Evolutionary conservation across 768 basidiomycete species (phyloP).

Genomic region (Pleurotus eryngii): DNA sequence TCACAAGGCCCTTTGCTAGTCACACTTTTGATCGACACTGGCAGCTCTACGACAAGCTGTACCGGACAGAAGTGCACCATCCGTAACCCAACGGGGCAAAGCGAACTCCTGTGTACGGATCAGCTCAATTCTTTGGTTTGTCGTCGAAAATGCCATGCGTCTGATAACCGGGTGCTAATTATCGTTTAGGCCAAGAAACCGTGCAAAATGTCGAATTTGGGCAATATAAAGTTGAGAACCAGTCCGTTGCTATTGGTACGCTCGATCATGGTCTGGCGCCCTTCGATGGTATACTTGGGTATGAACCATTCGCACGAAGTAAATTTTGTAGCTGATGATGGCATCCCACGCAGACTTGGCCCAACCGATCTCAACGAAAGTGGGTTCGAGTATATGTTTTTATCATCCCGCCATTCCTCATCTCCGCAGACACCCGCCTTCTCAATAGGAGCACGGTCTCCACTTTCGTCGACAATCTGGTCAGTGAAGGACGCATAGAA

Average conservation of each 20-base stretch:
- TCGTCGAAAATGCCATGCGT: not conserved
- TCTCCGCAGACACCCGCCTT: constrained; percentile 10
- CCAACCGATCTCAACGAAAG: not conserved
- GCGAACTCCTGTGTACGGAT: not conserved
- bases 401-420: not conserved
- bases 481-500: constrained; percentile 26
- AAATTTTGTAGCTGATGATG: not conserved
- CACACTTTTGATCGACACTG: not conserved
- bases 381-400: not conserved
- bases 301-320: not conserved
- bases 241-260: not conserved
- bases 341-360: not conserved
- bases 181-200: no score
- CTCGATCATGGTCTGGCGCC: not conserved
- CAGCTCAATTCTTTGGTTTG: not conserved
- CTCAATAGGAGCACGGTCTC: constrained; percentile 18
- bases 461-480: constrained; percentile 40
- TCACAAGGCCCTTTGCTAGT: not conserved
- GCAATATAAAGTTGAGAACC: not conserved
- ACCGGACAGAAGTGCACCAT: not conserved
- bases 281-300: not conserved
- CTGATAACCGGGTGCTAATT: no score
- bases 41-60: not conserved
- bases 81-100: not conserved
- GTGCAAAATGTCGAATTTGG: no score